phyloP scores from a whole-genome alignment of 306 rosid species.

The Prunus persica region Prunus_persica_NCBIv2 NC_034009.1:40662001-40662500 shows the following conservation, averaged over 20 bases:
- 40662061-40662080: not conserved
- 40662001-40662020: not conserved
- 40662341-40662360: slow-evolving; percentile 10
- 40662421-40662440: slow-evolving; percentile 1
- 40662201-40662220: slow-evolving; percentile 50
- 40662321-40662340: slow-evolving; percentile 45
- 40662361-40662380: slow-evolving; percentile 4
- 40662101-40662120: not conserved
- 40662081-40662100: not conserved
- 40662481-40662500: not conserved
- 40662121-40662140: slow-evolving; percentile 3
- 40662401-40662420: slow-evolving; percentile 8
- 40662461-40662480: not conserved
- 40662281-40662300: slow-evolving; percentile 83
- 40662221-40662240: slow-evolving; percentile 76
- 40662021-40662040: not conserved
- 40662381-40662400: slow-evolving; percentile 10
- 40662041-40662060: not conserved
- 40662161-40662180: slow-evolving; percentile 88
- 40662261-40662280: slow-evolving; percentile 77
- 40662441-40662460: not conserved
- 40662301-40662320: slow-evolving; percentile 65
- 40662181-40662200: slow-evolving; percentile 67
- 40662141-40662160: slow-evolving; percentile 17
- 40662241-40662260: slow-evolving; percentile 80